Evolutionary conservation across 768 basidiomycete species (phyloP).

Genomic region (Strobilomyces echinocephalus): DNA sequence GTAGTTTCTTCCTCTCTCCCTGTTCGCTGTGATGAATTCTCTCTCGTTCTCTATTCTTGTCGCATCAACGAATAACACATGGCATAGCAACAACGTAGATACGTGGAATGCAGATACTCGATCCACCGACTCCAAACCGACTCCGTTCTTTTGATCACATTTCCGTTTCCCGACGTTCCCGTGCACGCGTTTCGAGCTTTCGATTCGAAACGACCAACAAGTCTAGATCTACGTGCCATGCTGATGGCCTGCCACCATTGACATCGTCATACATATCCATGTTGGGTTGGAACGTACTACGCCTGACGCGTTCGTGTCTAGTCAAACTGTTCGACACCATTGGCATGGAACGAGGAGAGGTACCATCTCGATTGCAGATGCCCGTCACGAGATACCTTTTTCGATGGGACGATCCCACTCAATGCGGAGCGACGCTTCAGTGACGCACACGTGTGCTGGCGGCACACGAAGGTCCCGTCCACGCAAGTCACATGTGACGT

Average conservation of each 20-base stretch:
- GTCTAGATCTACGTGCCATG: background rate
- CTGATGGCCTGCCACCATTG: background rate
- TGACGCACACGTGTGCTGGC: no score
- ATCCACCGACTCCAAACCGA: background rate
- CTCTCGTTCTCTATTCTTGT: background rate
- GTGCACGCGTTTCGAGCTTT: background rate
- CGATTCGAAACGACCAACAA: background rate
- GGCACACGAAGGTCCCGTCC: no score
- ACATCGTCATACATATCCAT: background rate
- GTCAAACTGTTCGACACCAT: background rate
- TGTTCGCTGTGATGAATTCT: background rate
- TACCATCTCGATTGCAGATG: background rate
- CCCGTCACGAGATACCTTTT: background rate
- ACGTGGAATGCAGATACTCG: background rate
- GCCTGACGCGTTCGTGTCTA: background rate
- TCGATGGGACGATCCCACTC: background rate
- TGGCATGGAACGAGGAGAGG: background rate
- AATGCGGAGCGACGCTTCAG: background rate
- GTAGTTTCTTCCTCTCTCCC: slow-evolving; percentile 1
- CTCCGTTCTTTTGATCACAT: background rate
- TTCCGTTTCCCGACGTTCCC: background rate
- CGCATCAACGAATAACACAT: slow-evolving; percentile 2
- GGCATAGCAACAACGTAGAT: background rate
- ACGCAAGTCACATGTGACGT: no score
- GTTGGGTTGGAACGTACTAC: background rate